Evolutionary conservation across 257 asterid species (phyloP).

Genomic region (Mentha longifolia): DNA sequence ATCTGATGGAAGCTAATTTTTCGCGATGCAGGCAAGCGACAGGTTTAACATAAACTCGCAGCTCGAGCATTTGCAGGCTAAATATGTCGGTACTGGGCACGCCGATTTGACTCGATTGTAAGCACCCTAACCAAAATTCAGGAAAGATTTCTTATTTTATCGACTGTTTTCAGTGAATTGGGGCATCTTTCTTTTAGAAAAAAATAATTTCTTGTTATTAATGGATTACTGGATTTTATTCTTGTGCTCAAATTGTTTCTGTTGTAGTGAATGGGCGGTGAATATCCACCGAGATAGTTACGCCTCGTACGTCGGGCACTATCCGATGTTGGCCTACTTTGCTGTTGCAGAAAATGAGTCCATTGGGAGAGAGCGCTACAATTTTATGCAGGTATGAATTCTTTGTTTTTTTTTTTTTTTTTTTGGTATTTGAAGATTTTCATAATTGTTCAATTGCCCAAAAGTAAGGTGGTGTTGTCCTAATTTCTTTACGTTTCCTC

Average conservation of each 20-base stretch:
- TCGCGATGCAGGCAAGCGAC: constrained; percentile 82
- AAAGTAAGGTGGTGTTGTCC: neutral
- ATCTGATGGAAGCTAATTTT: constrained; percentile 4
- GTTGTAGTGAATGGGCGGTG: constrained; percentile 96
- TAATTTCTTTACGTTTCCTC: neutral
- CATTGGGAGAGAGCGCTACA: constrained; percentile 96
- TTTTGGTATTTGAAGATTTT: neutral
- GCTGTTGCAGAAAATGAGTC: constrained; percentile 98
- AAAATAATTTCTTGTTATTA: no score
- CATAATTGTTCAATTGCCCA: neutral
- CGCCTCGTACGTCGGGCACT: constrained; percentile 91
- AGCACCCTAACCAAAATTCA: constrained; percentile 46
- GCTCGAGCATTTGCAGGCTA: constrained; percentile 97
- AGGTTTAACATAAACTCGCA: constrained; percentile 96
- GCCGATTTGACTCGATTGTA: constrained; percentile 94
- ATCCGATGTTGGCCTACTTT: constrained; percentile 84
- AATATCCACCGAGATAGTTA: constrained; percentile 91
- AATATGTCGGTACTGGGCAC: constrained; percentile 99
- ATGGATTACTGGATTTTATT: neutral
- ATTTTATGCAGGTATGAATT: constrained; percentile 86
- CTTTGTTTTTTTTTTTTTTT: no score
- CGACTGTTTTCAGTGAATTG: neutral
- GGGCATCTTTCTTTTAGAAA: neutral
- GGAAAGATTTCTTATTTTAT: neutral
- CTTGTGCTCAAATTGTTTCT: constrained; percentile 8